These are phyloP conservation scores for Corymbia citriodora DNA, from an alignment of 441 rosid genomes.

Conservation along the genomic window DNA sequence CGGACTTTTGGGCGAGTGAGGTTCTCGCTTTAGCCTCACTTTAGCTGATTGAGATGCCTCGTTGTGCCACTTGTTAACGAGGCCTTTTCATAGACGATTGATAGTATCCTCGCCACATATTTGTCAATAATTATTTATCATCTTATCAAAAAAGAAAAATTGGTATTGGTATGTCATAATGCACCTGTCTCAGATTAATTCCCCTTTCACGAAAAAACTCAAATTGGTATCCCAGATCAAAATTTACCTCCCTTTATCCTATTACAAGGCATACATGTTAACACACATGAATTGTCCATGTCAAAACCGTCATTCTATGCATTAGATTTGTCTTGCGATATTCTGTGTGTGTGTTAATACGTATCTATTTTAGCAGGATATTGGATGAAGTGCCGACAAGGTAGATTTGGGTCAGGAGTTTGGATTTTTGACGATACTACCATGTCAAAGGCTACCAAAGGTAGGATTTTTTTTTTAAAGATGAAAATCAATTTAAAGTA, in stretches of 20 bases:
- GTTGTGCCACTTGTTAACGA: neutral
- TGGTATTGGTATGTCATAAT: too few relatives aligned
- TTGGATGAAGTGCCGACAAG: rapidly evolving
- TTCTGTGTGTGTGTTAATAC: rapidly evolving
- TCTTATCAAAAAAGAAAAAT: rapidly evolving
- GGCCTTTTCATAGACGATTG: rapidly evolving
- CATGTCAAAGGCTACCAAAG: neutral
- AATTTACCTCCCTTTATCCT: neutral
- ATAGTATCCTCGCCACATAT: rapidly evolving
- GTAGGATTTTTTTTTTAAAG: rapidly evolving
- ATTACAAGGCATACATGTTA: too few relatives aligned
- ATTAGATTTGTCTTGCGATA: rapidly evolving
- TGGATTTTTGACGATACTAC: rapidly evolving
- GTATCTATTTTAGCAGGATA: neutral
- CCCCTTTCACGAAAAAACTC: neutral
- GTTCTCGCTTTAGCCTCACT: neutral
- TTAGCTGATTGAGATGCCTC: neutral
- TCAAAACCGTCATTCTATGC: neutral
- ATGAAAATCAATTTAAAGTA: rapidly evolving
- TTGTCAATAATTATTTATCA: rapidly evolving
- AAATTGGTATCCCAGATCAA: rapidly evolving
- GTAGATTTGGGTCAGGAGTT: rapidly evolving
- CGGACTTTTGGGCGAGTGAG: neutral
- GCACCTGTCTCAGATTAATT: rapidly evolving
- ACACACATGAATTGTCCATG: rapidly evolving